Base-by-base conservation (phyloP, 805 yeast genomes). In the Metschnikowia similis region DNA sequence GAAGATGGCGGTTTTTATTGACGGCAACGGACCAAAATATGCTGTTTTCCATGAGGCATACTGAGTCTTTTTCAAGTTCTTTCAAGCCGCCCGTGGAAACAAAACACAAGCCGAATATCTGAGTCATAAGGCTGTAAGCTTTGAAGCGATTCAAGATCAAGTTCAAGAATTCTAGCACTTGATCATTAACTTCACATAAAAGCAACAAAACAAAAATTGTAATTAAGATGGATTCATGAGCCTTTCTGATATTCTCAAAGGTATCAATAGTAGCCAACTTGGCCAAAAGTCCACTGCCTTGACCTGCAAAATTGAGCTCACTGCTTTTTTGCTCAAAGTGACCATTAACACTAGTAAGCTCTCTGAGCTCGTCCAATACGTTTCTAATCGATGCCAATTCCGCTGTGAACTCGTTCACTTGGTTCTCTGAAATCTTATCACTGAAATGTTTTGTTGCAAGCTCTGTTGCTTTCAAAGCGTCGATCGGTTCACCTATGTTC, bases 131-230 rank as follows among this genome's bases (percentile, higher is more conserved):
- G 6, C 52, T 46, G 49, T 70, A 72, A 9, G 57, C 59, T 11
- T 58, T 55, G 41, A 71, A 61, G 45, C 59, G 63, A 9, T 47
- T 47, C 35, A 66, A 48, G 0, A 69, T 56, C 39, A 54, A 45
- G 42, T 66, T 64, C 36, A 65, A 53, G 16, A 66, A 55, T 6
- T 50, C 52, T 9, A 67, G 47, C 13, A 66, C 57, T 14, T 58
- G 58, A 2, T 64, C 66, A 53, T 65, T 65, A 7, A 58, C 59
- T 43, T 71, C 75, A 51, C 72, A 66, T 2, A 67, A 49, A 26
- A 71, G 56, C 30, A 72, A 59, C 41, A 72, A 56, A 2, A 69
- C 56, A 9, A 65, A 50, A 45, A 72, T 57, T 34, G 57, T 59
- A n/a, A 66, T 47, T 42, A 72, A 57, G 13, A 69, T 54, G 5